Base-by-base conservation (phyloP, 768 basidiomycete species). In the Boletellus sp. region DNA sequence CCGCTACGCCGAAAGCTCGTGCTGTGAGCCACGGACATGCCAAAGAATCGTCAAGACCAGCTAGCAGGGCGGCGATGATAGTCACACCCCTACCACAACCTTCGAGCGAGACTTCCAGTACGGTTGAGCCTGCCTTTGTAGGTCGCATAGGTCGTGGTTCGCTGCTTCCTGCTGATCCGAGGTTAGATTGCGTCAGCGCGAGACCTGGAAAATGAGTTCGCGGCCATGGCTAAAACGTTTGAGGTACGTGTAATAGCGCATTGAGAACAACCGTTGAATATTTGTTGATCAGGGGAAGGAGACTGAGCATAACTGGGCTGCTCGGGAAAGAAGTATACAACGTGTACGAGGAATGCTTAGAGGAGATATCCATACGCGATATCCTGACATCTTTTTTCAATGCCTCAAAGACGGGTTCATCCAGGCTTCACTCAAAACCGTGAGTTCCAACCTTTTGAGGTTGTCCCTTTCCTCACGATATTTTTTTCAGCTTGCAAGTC, bases 301-400 rank as follows among this genome's bases (percentile, higher is more conserved):
- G 71, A 88, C 89, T 1, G 95, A 99, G 64, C 90, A 94, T 55
- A 99, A 99, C 59, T 99, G 95, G 95, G 76, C 80, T 37, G 72
- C 76, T 24, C 79, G 95, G 51, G 95, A 99, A 54, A 78, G 78
- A 56, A 77, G 87, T 10, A 76, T 94, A 53, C 74, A 80, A 37
- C 78, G 83, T 16, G 86, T 97, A 8, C 80, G 94, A 38, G 90
- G 94, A 16, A 92, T 96, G 89, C 70, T 97, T 48, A 87, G 84
- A 62, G 92, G 92, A 23, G 90, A 89, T 34, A 87, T 87, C 3
- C 84, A 90, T 64, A 65, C 73, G 28, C 80, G 87, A 48, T 93
- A 84, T 64, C 65, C 75, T 5, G 91, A 93, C 2, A 71, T 78
- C 2, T 97, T 98, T 63, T 62, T 93, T 15, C 72, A 74, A 20